Evolutionary conservation across 2,329 filamentous ascomycete species (phyloP), one percentile per base, ranked within the genome.

Genomic region (Cadophora sp.): DNA sequence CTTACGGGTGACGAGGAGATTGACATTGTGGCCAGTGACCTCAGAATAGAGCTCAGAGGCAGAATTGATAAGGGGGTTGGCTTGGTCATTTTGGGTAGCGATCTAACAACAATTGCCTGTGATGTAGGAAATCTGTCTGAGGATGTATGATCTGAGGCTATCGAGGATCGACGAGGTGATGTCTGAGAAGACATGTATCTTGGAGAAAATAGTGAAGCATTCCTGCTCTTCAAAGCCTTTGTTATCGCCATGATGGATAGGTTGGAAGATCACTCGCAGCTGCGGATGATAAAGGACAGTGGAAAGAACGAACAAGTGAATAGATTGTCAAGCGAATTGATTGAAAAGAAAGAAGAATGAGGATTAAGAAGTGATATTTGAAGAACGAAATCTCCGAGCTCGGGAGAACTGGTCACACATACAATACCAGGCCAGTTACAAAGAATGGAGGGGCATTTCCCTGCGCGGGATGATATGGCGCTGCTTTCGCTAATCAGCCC

Each of bases 1-100:
- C 73, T 63, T 66, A 76, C 75, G 0, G 81, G 88, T 1, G 90
- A 92, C 1, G 89, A 91, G 0, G 91, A 93, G 68, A 94, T 84
- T 43, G 85, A 84, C 6, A 87, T 91, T 63, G 91, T 91, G 71
- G 87, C 82, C 65, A 92, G 85, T 9, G 90, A 92, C 67, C 91
- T 88, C 20, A 94, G 78, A 45, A 94, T 82, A 66, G 87, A 87
- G 66, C 82, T 83, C 3, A 92, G 80, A 0, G 91, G 90, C 43
- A 94, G 83, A 48, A 91, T 83, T 0, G 89, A 86, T 24, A 94
- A 83, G 1, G 89, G 84, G 4, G 80, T 65, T 9, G 73, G 68
- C 61, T 68, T 72, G 16, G 71, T 51, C 71, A 74, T 73, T 39
- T 60, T 71, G 16, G 71, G 47, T 20, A 66, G 64, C 7, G 65